Conservation (phyloP, 169 alveolate species). For the Babesia divergens region DNA sequence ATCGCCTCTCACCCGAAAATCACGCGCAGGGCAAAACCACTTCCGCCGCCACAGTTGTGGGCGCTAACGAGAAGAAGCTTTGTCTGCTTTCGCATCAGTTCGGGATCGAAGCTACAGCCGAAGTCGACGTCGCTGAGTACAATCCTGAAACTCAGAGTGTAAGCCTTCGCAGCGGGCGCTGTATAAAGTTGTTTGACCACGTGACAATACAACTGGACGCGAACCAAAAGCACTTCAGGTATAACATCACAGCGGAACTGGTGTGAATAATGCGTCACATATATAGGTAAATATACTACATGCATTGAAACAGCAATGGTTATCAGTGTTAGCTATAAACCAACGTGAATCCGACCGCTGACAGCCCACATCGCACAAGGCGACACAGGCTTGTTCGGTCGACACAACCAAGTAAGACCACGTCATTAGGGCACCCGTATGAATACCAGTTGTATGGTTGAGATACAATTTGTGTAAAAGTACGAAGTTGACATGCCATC, state of each 20-base stretch:
- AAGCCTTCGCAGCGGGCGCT: slow-evolving; percentile 36
- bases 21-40: slow-evolving; percentile 57
- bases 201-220: slow-evolving; percentile 58
- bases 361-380: background rate
- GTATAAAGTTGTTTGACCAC: slow-evolving; percentile 59
- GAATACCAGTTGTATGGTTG: background rate
- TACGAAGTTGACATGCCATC: background rate
- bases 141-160: slow-evolving; percentile 47
- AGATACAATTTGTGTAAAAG: background rate
- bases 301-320: background rate
- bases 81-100: slow-evolving; percentile 36
- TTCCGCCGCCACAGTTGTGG: slow-evolving; percentile 68
- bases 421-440: background rate
- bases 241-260: slow-evolving; percentile 64
- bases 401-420: background rate
- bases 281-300: slow-evolving; percentile 19
- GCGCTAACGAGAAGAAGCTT: slow-evolving; percentile 72
- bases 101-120: slow-evolving; percentile 52
- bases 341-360: background rate
- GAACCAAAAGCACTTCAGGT: slow-evolving; percentile 64
- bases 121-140: slow-evolving; percentile 49
- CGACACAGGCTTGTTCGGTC: background rate
- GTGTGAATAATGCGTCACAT: background rate
- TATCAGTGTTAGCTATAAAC: background rate
- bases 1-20: slow-evolving; percentile 27